Base-by-base conservation (phyloP, 2,329 filamentous ascomycete species). In the Dothidotthia symphoricarpi region DNA sequence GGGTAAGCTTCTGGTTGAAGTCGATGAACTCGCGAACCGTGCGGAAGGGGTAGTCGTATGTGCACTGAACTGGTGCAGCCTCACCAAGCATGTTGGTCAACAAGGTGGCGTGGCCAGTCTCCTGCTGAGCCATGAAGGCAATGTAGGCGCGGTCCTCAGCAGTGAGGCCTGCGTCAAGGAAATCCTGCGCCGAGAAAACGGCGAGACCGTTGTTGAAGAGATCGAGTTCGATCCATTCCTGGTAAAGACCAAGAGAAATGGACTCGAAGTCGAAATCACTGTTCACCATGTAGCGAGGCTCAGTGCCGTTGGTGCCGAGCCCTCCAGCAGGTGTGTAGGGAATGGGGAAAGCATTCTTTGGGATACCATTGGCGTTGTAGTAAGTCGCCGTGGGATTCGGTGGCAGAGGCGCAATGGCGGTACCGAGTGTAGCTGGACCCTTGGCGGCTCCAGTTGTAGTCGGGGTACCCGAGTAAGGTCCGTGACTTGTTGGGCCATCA, bases 211-310 rank as follows among this genome's bases (percentile, higher is more conserved):
- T 81, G 64, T 86, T 82, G 75, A 93, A 93, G 11, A 88, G 75
- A 59, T 93, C 88, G 1, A 93, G 74, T 68, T 93, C 86, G 36
- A 91, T 88, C 77, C 81, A 93, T 66, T 93, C 87, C 55, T 89
- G 84, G 60, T 91, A 90, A 0, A 91, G 71, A 10, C 78, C 85
- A 10, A 93, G 72, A 0, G 81, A 77, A 19, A 93, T 75, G 0
- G 85, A 89, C 61, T 91, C 76, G 61, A 84, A 93, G 64, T 93
- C 88, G 58, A 89, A 93, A 57, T 94, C 88, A 47, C 83, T 87
- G 55, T 87, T 76, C 0, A 86, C 82, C 44, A 84, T 81, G 66
- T 91, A 91, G 1, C 88, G 79, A 2, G 86, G 86, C 28, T 76
- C 75, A 0, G 80, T 78, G n/a, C 86, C 86, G 43, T 91, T 90